These are phyloP conservation scores for Leccinum angustisporum DNA, from an alignment of 1,284 basidiomycete genomes.

Conservation along the genomic window DNA sequence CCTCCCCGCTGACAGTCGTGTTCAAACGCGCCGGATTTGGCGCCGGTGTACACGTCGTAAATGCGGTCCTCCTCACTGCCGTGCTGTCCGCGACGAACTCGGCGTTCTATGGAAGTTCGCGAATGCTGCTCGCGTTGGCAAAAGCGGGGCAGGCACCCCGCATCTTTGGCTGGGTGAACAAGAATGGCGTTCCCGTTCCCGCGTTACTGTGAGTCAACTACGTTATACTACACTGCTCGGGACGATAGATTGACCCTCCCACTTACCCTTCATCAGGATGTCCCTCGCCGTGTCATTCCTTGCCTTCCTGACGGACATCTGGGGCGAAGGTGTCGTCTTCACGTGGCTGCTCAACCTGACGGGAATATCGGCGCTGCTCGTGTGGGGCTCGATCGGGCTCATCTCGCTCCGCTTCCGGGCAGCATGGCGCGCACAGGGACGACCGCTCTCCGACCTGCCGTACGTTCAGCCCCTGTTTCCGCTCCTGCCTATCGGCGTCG, in stretches of 20 bases:
- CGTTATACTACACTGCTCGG: not conserved
- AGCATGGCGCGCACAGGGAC: conserved; percentile 44
- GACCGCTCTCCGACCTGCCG: conserved; percentile 43
- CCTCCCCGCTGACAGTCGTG: conserved; percentile 59
- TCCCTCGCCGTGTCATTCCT: conserved; percentile 47
- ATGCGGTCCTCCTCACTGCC: conserved; percentile 64
- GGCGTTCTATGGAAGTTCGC: conserved; percentile 63
- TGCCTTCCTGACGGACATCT: conserved; percentile 55
- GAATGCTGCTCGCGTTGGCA: conserved; percentile 58
- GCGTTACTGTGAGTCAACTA: conserved; percentile 44
- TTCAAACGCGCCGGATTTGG: conserved; percentile 58
- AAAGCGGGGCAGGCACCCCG: conserved; percentile 47
- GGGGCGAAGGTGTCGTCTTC: conserved; percentile 54
- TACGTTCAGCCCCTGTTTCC: conserved; percentile 51
- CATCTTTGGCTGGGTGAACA: conserved; percentile 53
- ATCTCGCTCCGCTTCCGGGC: conserved; percentile 52
- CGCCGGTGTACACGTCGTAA: conserved; percentile 55
- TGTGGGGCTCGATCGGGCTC: conserved; percentile 58
- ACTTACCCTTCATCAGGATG: conserved; percentile 32
- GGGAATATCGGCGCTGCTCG: conserved; percentile 67
- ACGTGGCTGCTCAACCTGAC: conserved; percentile 66
- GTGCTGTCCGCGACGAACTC: conserved; percentile 62
- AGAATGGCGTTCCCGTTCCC: conserved; percentile 62
- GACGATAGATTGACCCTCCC: not conserved
- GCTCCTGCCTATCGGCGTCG: conserved; percentile 43